Evolutionary conservation across 805 yeast species (phyloP).

Genomic region (Metahyphopichia silvanorum): DNA sequence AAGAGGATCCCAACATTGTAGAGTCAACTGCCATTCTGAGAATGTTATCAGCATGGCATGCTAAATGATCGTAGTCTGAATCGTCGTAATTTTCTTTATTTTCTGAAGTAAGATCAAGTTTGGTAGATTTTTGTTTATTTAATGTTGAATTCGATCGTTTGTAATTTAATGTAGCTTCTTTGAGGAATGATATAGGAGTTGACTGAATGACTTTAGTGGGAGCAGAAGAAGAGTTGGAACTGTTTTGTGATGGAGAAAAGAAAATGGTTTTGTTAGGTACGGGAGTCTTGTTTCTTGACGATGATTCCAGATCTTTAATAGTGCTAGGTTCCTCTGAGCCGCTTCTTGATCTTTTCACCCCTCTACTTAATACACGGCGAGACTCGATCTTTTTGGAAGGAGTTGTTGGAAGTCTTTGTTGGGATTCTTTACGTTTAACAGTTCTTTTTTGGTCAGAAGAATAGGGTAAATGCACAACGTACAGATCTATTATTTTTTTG

Average conservation of each 20-base stretch:
- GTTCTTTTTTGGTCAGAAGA: too few relatives aligned
- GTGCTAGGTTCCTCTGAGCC: background rate
- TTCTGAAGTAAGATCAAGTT: conserved; percentile 2
- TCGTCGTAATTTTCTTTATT: conserved; percentile 12
- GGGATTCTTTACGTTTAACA: background rate
- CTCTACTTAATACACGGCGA: background rate
- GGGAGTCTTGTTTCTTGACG: conserved; percentile 20
- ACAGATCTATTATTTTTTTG: background rate
- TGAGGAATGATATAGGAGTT: conserved; percentile 22
- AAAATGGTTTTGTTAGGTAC: conserved; percentile 22
- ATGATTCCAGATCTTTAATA: conserved; percentile 3
- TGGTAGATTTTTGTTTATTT: conserved; percentile 1
- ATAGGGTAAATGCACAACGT: background rate
- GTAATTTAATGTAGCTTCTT: conserved; percentile 14
- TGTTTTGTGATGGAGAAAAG: conserved; percentile 23
- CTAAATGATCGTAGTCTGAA: conserved; percentile 35
- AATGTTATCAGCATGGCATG: conserved; percentile 45
- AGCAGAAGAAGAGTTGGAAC: background rate
- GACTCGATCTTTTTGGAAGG: background rate
- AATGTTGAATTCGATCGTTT: conserved; percentile 8
- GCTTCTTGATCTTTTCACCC: background rate
- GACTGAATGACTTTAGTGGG: conserved; percentile 12
- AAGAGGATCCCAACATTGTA: conserved; percentile 42
- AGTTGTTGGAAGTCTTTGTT: background rate
- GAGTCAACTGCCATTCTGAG: conserved; percentile 47